Evolutionary conservation across 179 eudicot genomes (phyloP), one percentile per base, ranked within the genome.

Genomic region (Spinacia oleracea): DNA sequence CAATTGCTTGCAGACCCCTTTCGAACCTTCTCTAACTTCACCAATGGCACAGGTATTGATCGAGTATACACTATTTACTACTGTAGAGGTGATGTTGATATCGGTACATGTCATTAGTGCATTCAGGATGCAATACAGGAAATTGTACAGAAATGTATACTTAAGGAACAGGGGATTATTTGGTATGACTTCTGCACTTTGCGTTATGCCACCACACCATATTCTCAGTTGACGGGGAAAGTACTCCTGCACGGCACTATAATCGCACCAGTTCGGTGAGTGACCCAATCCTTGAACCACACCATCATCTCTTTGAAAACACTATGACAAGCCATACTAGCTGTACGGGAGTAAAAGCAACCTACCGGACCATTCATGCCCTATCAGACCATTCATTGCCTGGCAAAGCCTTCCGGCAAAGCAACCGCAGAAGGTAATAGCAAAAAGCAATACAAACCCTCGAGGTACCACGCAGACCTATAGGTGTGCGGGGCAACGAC

Each of bases 61-160:
- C 75, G 64, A 73, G 72, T 73, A 23, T 59, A 79, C 25, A 73
- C 65, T 23, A 65, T 79, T 20, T 79, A 46, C 66, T 79, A 63
- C 73, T 79, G 81, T 55, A 72, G 81, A 51, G 81, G 76, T 9
- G 71, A 79, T 48, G 25, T 72, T 20, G n/a, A 45, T 10, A 14
- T 51, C 15, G 10, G 18, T 10, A 38, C 50, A 27, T 72, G 81
- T 31, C 35, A 64, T 9, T 8, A 12, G 0, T 63, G 81, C 43
- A 62, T 64, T 48, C 48, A 34, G 48, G 62, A 50, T 25, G 77
- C 81, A 5, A 23, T 20, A 21, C 15, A 29, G 7, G 74, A 56
- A 64, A 34, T 79, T 25, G 53, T 21, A 15, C 29, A 16, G 23
- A 45, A 64, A 25, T 79, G 77, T 43, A 2, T 6, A 25, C 12